Evolutionary conservation across 2,329 filamentous ascomycete genomes (phyloP), one percentile per base, ranked within the genome.

Genomic region (Basipetospora chlamydospora): DNA sequence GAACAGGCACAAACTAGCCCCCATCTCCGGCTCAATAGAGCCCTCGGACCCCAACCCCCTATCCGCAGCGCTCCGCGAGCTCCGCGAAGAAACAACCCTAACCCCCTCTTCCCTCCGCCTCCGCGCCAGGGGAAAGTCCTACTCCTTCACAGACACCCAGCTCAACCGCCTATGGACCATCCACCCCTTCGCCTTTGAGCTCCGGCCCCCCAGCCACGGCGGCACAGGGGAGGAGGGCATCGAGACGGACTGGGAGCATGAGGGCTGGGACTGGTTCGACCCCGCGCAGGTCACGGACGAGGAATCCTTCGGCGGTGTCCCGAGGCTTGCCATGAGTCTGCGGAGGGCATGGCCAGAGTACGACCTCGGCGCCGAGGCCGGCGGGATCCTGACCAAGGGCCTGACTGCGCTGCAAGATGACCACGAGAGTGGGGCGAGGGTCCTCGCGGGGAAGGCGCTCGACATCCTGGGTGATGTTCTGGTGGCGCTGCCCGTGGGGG

Each of bases 11-110:
- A 73, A 67, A 47, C 64, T 74, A 34, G 74, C 72, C 0, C 70
- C 75, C 1, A 67, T 80, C 13, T 74, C 74, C 0, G 77, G 77
- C 26, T 67, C 61, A 38, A 67, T 81, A 35, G 68, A 78, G 3
- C 36, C 55, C 5, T 48, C 53, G 0, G 76, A 80, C 44, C 40
- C 55, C 3, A 62, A 53, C 16, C 67, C 75, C 0, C 50, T 74
- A 5, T 55, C 60, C 3, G 67, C 76, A 0, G 76, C 77, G 18
- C 69, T 68, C 61, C 64, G 77, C 11, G 75, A 80, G 51, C 58
- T 81, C 16, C 46, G 50, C 5, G 75, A 80, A 48, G 76, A 80
- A 49, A 80, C 76, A 0, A 60, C 57, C 2, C 59, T 80, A 10
- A 65, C 60, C 0, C 43, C 56, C 0, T 46, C 53, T 0, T 60